These are phyloP conservation scores for Cladosporium sp. DNA, from an alignment of 2,329 filamentous ascomycete genomes.

Conservation along the genomic window DNA sequence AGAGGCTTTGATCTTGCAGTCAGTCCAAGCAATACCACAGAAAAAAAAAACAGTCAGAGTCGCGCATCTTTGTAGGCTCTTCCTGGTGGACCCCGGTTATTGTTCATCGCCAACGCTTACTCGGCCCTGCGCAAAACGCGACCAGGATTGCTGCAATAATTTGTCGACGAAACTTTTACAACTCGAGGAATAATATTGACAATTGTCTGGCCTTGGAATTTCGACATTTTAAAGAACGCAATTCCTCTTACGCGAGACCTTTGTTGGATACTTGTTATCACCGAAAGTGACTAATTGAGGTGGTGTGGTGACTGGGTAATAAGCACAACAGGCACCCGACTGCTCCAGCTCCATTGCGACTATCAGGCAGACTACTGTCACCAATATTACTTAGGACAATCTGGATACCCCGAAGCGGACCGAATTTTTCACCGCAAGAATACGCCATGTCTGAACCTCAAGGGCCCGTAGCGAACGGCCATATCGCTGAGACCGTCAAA, in stretches of 20 bases:
- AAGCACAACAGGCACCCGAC: background rate
- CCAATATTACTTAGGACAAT: background rate
- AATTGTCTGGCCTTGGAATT: background rate
- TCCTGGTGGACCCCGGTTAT: background rate
- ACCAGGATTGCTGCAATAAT: background rate
- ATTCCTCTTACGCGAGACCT: background rate
- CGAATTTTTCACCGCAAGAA: background rate
- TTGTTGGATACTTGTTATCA: background rate
- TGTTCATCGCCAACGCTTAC: background rate
- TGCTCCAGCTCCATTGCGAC: background rate
- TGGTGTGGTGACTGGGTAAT: background rate
- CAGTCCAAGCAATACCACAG: background rate
- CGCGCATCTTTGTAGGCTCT: background rate
- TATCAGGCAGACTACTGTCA: background rate
- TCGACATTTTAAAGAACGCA: background rate
- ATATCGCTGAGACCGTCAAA: conserved; percentile 13
- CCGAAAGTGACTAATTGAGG: background rate
- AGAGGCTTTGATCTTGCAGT: background rate
- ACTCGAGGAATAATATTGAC: background rate
- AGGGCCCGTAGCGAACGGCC: conserved; percentile 19
- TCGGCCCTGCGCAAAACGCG: background rate
- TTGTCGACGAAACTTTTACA: background rate
- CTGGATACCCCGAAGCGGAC: background rate
- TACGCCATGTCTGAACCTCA: background rate
- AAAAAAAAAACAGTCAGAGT: background rate